These are phyloP conservation scores for Globisporangium sylvaticum DNA, from an alignment of 352 stramenopile species.

Conservation along the genomic window DNA sequence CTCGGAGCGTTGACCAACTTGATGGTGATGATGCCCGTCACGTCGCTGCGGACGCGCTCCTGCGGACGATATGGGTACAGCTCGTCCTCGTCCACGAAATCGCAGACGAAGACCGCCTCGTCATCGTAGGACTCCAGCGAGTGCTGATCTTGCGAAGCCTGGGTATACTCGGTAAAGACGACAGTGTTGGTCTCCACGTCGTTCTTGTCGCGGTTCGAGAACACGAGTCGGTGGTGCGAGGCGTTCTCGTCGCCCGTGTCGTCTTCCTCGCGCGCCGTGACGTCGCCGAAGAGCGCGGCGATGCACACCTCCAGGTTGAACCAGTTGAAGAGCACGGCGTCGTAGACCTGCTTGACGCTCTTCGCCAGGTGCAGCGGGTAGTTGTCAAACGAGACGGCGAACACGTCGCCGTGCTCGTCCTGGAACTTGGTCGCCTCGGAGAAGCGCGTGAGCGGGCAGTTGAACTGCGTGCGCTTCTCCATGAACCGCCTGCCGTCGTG, in stretches of 20 bases:
- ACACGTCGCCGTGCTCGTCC: not conserved
- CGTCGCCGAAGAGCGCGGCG: not conserved
- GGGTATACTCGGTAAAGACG: not conserved
- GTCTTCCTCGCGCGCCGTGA: not conserved
- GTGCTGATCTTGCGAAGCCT: not conserved
- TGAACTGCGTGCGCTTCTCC: not conserved
- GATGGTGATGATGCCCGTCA: not conserved
- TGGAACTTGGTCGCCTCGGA: not conserved
- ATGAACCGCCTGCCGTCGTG: conserved; percentile 1
- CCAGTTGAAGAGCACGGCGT: not conserved
- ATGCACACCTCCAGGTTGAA: conserved; percentile 1
- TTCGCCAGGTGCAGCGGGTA: not conserved
- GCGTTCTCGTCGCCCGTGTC: not conserved
- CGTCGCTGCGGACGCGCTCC: not conserved
- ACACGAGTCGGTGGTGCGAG: not conserved
- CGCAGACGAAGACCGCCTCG: not conserved
- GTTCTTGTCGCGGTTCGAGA: not conserved
- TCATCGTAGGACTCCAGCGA: not conserved
- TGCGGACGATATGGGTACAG: not conserved
- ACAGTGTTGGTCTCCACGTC: conserved; percentile 1
- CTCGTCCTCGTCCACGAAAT: not conserved
- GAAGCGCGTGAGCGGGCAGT: not conserved
- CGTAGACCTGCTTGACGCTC: conserved; percentile 10
- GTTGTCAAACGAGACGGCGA: not conserved
- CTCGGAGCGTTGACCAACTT: too few species aligned